Evolutionary conservation across 495 filamentous ascomycete genomes (phyloP), one percentile per base, ranked within the genome.

Genomic region (Pseudoneurospora amorphoporcata): DNA sequence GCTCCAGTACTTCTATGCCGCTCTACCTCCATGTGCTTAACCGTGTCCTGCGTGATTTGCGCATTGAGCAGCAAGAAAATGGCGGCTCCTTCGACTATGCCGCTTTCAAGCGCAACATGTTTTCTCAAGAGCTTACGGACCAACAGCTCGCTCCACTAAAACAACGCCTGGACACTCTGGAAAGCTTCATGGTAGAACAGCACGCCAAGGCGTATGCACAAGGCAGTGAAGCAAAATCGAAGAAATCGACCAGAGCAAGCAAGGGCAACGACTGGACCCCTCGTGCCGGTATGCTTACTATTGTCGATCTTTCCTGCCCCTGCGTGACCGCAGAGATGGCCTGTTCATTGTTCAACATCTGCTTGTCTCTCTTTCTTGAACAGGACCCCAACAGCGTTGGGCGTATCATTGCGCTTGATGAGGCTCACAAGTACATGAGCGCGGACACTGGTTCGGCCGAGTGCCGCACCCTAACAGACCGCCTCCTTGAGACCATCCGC

Each of bases 281-380:
- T 12, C 70, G 83, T 58, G 80, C 87, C 4, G 88, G 89, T 16
- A 81, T 80, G 8, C 80, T 94, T 14, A 93, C 91, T 0, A 91
- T 95, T 69, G 84, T 94, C 40, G 92, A 95, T 74, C 83, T 95
- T 8, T 91, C 87, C 0, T 92, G 91, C 76, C 91, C 91, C 0
- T 94, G 90, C 77, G 84, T 93, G 12, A 87, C 89, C 0, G 81
- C 89, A 2, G 86, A 88, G 40, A 87, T 85, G 61, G 92, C 91
- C 0, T 94, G 91, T 72, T 82, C 84, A 0, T 79, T 94, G 0
- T 94, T 93, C 77, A 88, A 91, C 72, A 90, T 93, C 43, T 89
- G 86, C 68, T 79, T 92, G 29, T 80, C 79, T 2, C 76, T 92
- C 0, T 92, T 90, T 75, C 77, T 92, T 1, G 88, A 90, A 69